Evolutionary conservation across 495 filamentous ascomycete genomes (phyloP), one percentile per base, ranked within the genome.

Genomic region (Niebla homalea): DNA sequence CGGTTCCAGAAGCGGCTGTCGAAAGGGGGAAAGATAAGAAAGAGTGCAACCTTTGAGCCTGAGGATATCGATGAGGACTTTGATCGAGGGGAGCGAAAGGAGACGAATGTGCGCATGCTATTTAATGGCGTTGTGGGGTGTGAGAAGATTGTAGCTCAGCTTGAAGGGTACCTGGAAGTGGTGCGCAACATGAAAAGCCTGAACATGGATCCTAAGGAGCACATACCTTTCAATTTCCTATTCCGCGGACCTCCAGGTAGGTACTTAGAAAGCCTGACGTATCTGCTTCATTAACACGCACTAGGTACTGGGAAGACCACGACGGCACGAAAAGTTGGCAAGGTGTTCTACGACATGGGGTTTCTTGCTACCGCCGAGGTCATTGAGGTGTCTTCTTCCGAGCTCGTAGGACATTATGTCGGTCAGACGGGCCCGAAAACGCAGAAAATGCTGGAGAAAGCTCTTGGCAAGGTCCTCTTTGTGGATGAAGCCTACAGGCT

Each of bases 251-350:
- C 80, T 20, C 78, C 80, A 50, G 77, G 77, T 79, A 63, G 57
- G 66, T 46, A n/a, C 21, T 14, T 16, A 19, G 21, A 16, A 16
- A 38, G 1, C 32, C 39, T 43, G 21, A 49, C 41, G 52, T 22
- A 4, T 38, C 8, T 22, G 8, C 19, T 19, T 37, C 21, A 48
- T 52, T 62, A 32, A 53, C 51, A 49, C 29, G 47, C 11, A 32
- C 36, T 46, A 79, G 78, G 84, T 1, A 87, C 84, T 3, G 85
- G 85, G 12, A 89, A 89, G 56, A 87, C 85, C 0, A 79, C 72
- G 0, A 85, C 81, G 0, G 85, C 85, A 0, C 63, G 70, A 46
- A 81, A 74, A 53, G 84, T 89, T 74, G 85, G 84, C 10, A 70
- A 81, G 47, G 65, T 89, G 0, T 88, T 76, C 58, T 87, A 85